Evolutionary conservation across 768 basidiomycete species (phyloP).

Genomic region (Nevesoporus exiguus): DNA sequence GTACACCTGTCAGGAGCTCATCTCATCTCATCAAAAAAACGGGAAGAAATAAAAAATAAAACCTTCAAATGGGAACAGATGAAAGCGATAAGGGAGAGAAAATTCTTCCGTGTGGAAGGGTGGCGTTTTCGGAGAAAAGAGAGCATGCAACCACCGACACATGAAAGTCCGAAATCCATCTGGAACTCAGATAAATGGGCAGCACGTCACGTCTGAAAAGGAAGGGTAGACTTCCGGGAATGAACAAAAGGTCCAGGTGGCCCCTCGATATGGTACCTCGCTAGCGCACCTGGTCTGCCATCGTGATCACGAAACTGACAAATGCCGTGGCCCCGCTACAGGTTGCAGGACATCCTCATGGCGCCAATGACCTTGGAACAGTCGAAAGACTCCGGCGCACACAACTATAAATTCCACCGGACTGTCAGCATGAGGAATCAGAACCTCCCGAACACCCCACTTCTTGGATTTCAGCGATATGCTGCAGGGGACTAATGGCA

Average conservation of each 20-base stretch:
- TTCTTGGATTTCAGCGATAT: constrained; percentile 1
- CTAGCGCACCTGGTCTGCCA: constrained; percentile 19
- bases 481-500: neutral
- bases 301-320: constrained; percentile 28
- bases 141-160: constrained; percentile 24
- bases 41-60: constrained; percentile 1
- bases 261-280: constrained; percentile 29
- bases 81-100: constrained; percentile 20
- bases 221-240: constrained; percentile 21
- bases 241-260: constrained; percentile 22
- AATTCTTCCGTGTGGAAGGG: constrained; percentile 14
- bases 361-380: constrained; percentile 8
- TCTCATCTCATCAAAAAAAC: constrained; percentile 15
- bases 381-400: constrained; percentile 10
- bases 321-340: constrained; percentile 14
- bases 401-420: constrained; percentile 24
- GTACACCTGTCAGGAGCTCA: constrained; percentile 13
- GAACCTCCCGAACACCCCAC: constrained; percentile 7
- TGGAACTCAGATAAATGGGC: constrained; percentile 28
- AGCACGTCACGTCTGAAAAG: constrained; percentile 22
- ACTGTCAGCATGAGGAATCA: constrained; percentile 15
- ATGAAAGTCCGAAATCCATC: constrained; percentile 31
- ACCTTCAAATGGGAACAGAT: constrained; percentile 21
- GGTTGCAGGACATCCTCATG: constrained; percentile 22
- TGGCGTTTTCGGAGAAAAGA: constrained; percentile 26